Evolutionary conservation across 2,329 filamentous ascomycete genomes (phyloP).

Genomic region (Trichophyton simii): DNA sequence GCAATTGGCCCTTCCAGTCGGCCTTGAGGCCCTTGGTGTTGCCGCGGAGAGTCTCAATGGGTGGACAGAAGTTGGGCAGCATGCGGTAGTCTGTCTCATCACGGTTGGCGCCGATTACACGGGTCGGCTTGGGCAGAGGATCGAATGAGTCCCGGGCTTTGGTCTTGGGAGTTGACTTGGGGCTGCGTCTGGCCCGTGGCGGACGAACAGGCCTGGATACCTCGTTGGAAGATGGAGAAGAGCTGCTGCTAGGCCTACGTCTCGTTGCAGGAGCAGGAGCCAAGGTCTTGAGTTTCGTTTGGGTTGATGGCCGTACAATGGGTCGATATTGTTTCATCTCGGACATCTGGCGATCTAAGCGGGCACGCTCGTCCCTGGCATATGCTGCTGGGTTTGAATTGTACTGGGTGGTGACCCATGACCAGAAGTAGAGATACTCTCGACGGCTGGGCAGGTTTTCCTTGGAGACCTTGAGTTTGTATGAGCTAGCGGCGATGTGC

Average conservation of each 20-base stretch:
- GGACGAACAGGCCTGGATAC: constrained; percentile 16
- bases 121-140: constrained; percentile 31
- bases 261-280: constrained; percentile 30
- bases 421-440: constrained; percentile 33
- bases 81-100: constrained; percentile 71
- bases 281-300: constrained; percentile 27
- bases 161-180: constrained; percentile 30
- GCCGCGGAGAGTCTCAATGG: constrained; percentile 50
- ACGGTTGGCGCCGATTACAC: constrained; percentile 47
- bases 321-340: constrained; percentile 29
- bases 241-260: constrained; percentile 12
- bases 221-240: constrained; percentile 17
- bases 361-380: constrained; percentile 31
- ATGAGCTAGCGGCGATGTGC: constrained; percentile 23
- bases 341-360: constrained; percentile 29
- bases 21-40: constrained; percentile 63
- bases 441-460: constrained; percentile 33
- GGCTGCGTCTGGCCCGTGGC: constrained; percentile 27
- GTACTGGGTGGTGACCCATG: constrained; percentile 31
- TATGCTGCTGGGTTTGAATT: constrained; percentile 35
- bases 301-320: constrained; percentile 16
- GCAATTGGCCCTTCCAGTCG: constrained; percentile 71
- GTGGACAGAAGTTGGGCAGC: constrained; percentile 61
- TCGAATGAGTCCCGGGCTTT: constrained; percentile 29
- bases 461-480: constrained; percentile 27